Evolutionary conservation across 495 filamentous ascomycete species (phyloP).

Genomic region (Podospora pseudoanserina): DNA sequence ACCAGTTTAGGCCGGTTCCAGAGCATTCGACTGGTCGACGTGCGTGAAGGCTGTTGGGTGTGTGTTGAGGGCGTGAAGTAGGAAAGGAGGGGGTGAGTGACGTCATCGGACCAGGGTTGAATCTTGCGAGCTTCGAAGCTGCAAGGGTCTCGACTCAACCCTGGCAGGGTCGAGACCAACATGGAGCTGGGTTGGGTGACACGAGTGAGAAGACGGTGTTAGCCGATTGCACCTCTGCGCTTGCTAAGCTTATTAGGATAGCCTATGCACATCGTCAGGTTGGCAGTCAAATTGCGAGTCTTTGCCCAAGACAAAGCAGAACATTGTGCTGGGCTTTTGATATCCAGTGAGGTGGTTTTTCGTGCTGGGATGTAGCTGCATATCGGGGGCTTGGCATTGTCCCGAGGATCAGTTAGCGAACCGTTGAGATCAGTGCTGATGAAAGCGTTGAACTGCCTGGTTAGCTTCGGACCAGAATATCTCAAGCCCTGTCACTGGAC

Average conservation of each 20-base stretch:
- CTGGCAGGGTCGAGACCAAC: background rate
- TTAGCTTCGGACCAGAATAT: background rate
- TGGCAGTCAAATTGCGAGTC: background rate
- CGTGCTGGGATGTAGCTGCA: background rate
- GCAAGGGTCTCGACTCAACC: background rate
- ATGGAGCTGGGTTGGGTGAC: background rate
- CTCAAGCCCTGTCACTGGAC: background rate
- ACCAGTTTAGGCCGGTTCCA: constrained; percentile 1
- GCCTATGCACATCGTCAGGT: background rate
- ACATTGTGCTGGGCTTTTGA: background rate
- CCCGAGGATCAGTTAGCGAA: no score
- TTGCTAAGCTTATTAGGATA: background rate
- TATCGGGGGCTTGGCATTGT: background rate
- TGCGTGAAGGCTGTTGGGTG: background rate
- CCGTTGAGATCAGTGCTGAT: no score
- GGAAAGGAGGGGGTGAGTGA: constrained; percentile 8
- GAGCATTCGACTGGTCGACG: background rate
- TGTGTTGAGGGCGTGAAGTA: constrained; percentile 2
- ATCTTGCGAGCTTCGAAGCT: background rate
- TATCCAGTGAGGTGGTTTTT: background rate
- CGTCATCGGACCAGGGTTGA: constrained; percentile 8
- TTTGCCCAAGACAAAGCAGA: background rate
- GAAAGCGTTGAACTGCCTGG: background rate
- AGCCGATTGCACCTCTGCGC: background rate
- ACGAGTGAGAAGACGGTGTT: background rate